Evolutionary conservation across 2,329 filamentous ascomycete species (phyloP).

Genomic region (Exophiala sideris): DNA sequence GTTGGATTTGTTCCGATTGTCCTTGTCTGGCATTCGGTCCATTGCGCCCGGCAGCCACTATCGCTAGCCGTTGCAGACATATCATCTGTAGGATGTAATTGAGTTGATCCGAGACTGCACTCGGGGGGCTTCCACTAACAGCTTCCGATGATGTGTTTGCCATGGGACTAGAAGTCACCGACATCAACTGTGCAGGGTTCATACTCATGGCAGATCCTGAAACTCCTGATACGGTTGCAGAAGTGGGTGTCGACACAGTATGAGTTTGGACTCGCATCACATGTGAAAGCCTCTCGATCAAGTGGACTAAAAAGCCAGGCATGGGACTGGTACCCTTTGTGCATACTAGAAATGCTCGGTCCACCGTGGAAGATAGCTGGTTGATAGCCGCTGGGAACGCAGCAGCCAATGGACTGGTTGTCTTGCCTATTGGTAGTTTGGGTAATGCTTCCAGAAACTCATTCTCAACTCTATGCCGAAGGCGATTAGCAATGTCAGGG

Average conservation of each 20-base stretch:
- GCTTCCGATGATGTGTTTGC: slow-evolving; percentile 11
- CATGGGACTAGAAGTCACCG: slow-evolving; percentile 15
- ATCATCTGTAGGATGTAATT: slow-evolving; percentile 22
- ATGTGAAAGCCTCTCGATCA: slow-evolving; percentile 25
- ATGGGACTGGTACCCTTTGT: slow-evolving; percentile 14
- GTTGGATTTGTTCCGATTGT: slow-evolving; percentile 24
- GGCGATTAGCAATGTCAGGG: slow-evolving; percentile 31
- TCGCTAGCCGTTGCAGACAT: slow-evolving; percentile 21
- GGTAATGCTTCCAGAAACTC: slow-evolving; percentile 36
- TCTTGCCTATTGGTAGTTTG: slow-evolving; percentile 14
- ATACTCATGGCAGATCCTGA: slow-evolving; percentile 1
- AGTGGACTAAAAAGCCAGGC: slow-evolving; percentile 14
- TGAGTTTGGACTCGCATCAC: slow-evolving; percentile 18
- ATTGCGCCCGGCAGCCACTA: slow-evolving; percentile 2
- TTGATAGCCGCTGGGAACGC: slow-evolving; percentile 14
- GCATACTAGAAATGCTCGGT: slow-evolving; percentile 22
- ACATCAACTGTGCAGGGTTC: slow-evolving; percentile 1
- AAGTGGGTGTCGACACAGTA: background rate
- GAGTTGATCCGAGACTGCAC: slow-evolving; percentile 16
- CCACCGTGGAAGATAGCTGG: slow-evolving; percentile 14
- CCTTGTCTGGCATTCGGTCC: slow-evolving; percentile 18
- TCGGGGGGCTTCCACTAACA: background rate
- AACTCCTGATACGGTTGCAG: slow-evolving; percentile 1
- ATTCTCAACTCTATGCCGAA: slow-evolving; percentile 40
- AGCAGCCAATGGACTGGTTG: slow-evolving; percentile 11